Base-by-base conservation (phyloP, 441 rosid genomes). In the Gossypium schwendimanii region DNA sequence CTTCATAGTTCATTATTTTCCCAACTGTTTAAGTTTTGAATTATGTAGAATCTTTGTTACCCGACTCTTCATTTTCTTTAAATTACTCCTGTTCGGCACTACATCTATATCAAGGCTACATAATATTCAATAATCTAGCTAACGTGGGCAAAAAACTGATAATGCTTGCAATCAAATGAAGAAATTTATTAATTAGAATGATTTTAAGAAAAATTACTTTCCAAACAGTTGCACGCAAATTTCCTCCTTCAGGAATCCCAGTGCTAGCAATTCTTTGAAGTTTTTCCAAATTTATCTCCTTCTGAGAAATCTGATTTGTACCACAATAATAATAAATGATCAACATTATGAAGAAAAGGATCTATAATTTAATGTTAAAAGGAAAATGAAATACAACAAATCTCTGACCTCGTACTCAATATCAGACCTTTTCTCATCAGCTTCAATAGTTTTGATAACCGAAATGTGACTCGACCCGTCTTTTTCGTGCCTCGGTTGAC, bases 371-470 rank as follows among this genome's bases (percentile, higher is more conserved):
- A 14, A 62, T 62, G 49, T 36, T 62, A 36, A 62, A 24, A 12
- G 4, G 63, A 23, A 49, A 55, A 44, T 15, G 0, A 20, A 71
- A 15, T 31, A 1, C 20, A 15, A 21, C 0, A 23, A 39, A 59
- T 49, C 20, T 52, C 84, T 80, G 39, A 86, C 94, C 89, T 87
- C 89, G 60, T 86, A 61, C 62, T 74, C 80, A 70, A 87, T 74
- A 73, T 89, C 88, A n/a, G 92, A 87, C 81, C 86, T 84, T 78
- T 87, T 89, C 73, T 86, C 94, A 45, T 86, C 90, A 0, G 85
- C 87, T 8, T 79, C 84, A 66, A 85, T 79, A 55, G 76, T 73
- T 76, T 84, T 84, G 72, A 59, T 49, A 12, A 57, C 80, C 20
- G 86, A 84, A 20, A 81, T 74, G 47, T 62, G 76, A 21, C 36